Conservation (phyloP, 306 rosid genomes). For the Morella rubra region DNA sequence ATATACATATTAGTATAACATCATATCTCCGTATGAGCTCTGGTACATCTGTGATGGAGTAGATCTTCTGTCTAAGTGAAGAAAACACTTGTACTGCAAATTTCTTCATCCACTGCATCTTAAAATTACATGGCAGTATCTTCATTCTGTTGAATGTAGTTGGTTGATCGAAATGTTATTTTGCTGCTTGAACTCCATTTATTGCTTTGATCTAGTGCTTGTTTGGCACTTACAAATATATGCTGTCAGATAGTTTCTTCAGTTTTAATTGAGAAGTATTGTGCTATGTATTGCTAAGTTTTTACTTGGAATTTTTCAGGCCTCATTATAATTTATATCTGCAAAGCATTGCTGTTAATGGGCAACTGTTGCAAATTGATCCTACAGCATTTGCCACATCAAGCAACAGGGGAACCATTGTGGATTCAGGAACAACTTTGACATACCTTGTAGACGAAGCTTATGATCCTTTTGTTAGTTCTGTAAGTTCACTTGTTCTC, state of each 20-base stretch:
- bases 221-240: not conserved
- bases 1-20: not conserved
- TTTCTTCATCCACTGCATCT: not conserved
- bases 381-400: slow-evolving; percentile 70
- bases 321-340: slow-evolving; percentile 91
- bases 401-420: slow-evolving; percentile 72
- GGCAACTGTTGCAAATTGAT: slow-evolving; percentile 72
- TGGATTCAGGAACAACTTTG: slow-evolving; percentile 90
- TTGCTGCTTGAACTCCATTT: not conserved
- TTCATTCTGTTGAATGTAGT: not conserved
- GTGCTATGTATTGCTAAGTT: slow-evolving; percentile 25
- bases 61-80: too few species aligned
- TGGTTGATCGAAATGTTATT: not conserved
- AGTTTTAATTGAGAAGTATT: slow-evolving; percentile 18
- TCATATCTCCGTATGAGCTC: not conserved
- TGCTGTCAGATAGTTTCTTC: slow-evolving; percentile 3
- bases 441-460: slow-evolving; percentile 88
- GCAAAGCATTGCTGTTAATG: slow-evolving; percentile 78
- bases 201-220: not conserved
- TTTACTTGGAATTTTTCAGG: slow-evolving; percentile 49
- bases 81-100: not conserved
- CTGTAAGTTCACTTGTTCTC: slow-evolving; percentile 55
- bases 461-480: slow-evolving; percentile 70
- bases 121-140: not conserved
- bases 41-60: not conserved